Percentiles rank a stretch among this genome's conserved stretches.
Conservation (phyloP, 139 green algal species). For the Tetraselmis striata region DNA sequence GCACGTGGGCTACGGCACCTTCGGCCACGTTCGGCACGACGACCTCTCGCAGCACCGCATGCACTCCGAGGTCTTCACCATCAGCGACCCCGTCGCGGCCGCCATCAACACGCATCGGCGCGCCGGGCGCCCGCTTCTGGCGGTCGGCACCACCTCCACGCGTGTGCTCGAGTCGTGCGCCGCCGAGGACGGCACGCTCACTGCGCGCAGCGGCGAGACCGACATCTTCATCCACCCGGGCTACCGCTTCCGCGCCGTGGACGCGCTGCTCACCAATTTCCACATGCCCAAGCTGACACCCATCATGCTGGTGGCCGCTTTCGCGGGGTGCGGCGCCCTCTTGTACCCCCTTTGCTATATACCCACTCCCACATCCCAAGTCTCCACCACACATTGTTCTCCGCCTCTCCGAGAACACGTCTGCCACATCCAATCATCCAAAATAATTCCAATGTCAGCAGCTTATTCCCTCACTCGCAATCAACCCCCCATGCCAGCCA, state of each 20-base stretch:
- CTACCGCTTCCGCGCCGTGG: conserved; percentile 8
- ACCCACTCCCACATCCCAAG: neutral
- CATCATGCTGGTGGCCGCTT: conserved; percentile 14
- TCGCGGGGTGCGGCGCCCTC: neutral
- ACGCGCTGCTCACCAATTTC: conserved; percentile 20
- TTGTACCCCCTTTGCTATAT: neutral
- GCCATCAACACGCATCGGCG: neutral
- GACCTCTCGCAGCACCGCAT: conserved; percentile 7
- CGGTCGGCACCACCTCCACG: conserved; percentile 15
- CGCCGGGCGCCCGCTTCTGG: neutral
- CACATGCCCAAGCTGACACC: conserved; percentile 11
- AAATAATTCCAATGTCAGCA: no score
- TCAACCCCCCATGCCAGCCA: no score
- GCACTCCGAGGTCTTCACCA: conserved; percentile 8
- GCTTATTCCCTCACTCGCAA: no score
- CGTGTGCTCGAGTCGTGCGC: conserved; percentile 10
- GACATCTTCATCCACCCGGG: conserved; percentile 11
- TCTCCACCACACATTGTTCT: neutral
- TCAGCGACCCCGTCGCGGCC: neutral
- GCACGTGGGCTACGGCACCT: conserved; percentile 14
- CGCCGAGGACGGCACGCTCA: neutral
- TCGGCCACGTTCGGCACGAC: neutral
- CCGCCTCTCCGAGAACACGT: no score
- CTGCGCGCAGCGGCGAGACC: conserved; percentile 2
- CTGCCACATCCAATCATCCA: no score